Evolutionary conservation across 1,284 basidiomycete genomes (phyloP).

Genomic region (Puccinia hordei): DNA sequence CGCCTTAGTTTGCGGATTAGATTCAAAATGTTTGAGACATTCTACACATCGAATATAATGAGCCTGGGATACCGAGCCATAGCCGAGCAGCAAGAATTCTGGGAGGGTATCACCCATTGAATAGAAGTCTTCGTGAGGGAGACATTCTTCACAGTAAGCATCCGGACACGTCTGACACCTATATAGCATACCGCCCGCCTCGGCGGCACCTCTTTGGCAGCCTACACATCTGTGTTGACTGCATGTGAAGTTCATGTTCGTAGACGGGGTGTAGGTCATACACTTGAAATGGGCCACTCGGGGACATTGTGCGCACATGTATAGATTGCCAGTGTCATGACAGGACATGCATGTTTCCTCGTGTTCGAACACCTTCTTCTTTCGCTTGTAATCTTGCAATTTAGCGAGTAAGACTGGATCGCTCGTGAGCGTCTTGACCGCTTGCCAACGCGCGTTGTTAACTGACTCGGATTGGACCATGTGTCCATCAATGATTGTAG

Average conservation of each 20-base stretch:
- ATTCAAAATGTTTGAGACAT: constrained; percentile 42
- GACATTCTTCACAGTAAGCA: constrained; percentile 66
- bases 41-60: constrained; percentile 47
- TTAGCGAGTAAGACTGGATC: constrained; percentile 50
- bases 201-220: constrained; percentile 62
- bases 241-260: constrained; percentile 60
- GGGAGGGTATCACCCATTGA: constrained; percentile 38
- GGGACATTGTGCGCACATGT: constrained; percentile 64
- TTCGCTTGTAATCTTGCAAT: constrained; percentile 57
- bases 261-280: constrained; percentile 59
- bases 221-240: constrained; percentile 64
- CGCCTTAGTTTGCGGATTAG: constrained; percentile 20
- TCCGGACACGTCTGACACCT: constrained; percentile 67
- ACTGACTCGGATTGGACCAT: constrained; percentile 52
- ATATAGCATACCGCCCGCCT: constrained; percentile 65
- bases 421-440: constrained; percentile 55
- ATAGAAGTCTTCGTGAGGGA: constrained; percentile 30
- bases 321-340: constrained; percentile 66
- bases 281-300: constrained; percentile 66
- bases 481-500: constrained; percentile 63
- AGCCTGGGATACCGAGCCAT: neutral
- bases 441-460: constrained; percentile 52
- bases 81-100: constrained; percentile 39
- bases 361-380: constrained; percentile 60
- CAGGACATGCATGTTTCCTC: constrained; percentile 68